These are phyloP conservation scores for Pleoardoris graminearum DNA, from an alignment of 2,329 filamentous ascomycete genomes.

Conservation along the genomic window DNA sequence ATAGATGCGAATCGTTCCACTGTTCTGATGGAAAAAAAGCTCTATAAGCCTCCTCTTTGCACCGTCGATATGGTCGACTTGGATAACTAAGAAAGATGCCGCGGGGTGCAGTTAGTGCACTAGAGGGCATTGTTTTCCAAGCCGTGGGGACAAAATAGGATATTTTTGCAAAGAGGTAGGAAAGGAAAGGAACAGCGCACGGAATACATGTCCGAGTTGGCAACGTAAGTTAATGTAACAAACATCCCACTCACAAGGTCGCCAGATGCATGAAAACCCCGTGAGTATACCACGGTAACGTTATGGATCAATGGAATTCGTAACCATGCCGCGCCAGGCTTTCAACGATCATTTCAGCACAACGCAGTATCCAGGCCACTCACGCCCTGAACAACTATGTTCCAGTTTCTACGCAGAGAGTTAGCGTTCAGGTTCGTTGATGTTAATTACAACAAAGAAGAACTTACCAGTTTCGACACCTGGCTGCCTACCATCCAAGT, in stretches of 20 bases:
- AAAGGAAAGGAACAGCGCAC: neutral
- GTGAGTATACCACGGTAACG: neutral
- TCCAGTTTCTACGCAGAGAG: slow-evolving; percentile 27
- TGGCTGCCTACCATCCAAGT: slow-evolving; percentile 77
- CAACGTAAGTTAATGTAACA: neutral
- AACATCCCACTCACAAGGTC: neutral
- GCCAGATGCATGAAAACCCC: neutral
- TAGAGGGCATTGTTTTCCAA: neutral
- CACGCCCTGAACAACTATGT: slow-evolving; percentile 6
- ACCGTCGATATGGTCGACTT: too few species aligned
- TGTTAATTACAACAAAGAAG: slow-evolving; percentile 13
- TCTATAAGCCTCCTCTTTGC: too few species aligned
- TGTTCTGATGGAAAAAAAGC: too few species aligned
- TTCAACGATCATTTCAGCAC: too few species aligned
- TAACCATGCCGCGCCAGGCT: neutral
- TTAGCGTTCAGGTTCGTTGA: slow-evolving; percentile 23
- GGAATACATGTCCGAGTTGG: neutral
- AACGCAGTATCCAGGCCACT: neutral
- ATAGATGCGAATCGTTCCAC: too few species aligned
- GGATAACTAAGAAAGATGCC: too few species aligned
- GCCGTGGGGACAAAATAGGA: neutral
- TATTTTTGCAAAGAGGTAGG: neutral
- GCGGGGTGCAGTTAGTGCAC: neutral
- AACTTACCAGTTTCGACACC: slow-evolving; percentile 73
- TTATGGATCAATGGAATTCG: neutral